phyloP scores from a whole-genome alignment of 2,329 filamentous ascomycete genomes.

The Colletotrichum acutatum region DNA sequence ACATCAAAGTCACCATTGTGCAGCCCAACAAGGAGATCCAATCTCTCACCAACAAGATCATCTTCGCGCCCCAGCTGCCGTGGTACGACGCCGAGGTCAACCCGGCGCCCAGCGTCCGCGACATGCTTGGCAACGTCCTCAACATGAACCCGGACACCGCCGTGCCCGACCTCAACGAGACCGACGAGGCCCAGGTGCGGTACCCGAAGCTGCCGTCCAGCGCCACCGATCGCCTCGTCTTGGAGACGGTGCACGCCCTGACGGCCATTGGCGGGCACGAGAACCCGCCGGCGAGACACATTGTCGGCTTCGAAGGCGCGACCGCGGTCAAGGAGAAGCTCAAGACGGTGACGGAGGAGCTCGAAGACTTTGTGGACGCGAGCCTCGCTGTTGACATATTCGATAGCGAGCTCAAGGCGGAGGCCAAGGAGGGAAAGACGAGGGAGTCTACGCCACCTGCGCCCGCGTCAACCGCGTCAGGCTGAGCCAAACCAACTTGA shows the following conservation, averaged over 20 bases:
- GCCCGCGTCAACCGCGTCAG: slow-evolving; percentile 29
- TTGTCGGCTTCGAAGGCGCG: slow-evolving; percentile 90
- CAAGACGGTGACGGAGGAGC: slow-evolving; percentile 93
- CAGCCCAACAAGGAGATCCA: slow-evolving; percentile 95
- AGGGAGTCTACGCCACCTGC: slow-evolving; percentile 40
- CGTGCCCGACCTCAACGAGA: slow-evolving; percentile 46
- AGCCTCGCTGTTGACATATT: slow-evolving; percentile 86
- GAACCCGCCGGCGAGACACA: slow-evolving; percentile 93
- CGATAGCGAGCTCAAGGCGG: slow-evolving; percentile 64
- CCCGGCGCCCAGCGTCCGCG: slow-evolving; percentile 82
- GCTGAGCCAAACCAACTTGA: background rate
- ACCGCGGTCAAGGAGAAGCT: slow-evolving; percentile 93
- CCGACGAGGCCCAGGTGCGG: slow-evolving; percentile 66
- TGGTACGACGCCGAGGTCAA: slow-evolving; percentile 74
- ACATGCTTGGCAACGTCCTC: slow-evolving; percentile 83
- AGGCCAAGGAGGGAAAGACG: slow-evolving; percentile 57
- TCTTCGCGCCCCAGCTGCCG: slow-evolving; percentile 81
- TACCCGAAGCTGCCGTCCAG: slow-evolving; percentile 78
- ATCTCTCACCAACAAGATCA: slow-evolving; percentile 86
- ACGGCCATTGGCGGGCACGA: slow-evolving; percentile 94
- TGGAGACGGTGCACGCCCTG: slow-evolving; percentile 91
- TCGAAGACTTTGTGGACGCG: slow-evolving; percentile 95
- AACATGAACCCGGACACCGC: slow-evolving; percentile 78
- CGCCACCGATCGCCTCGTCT: slow-evolving; percentile 78
- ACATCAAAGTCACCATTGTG: slow-evolving; percentile 94